Base-by-base conservation (phyloP, 2,329 filamentous ascomycete genomes). In the Zymoseptoria passerinii region DNA sequence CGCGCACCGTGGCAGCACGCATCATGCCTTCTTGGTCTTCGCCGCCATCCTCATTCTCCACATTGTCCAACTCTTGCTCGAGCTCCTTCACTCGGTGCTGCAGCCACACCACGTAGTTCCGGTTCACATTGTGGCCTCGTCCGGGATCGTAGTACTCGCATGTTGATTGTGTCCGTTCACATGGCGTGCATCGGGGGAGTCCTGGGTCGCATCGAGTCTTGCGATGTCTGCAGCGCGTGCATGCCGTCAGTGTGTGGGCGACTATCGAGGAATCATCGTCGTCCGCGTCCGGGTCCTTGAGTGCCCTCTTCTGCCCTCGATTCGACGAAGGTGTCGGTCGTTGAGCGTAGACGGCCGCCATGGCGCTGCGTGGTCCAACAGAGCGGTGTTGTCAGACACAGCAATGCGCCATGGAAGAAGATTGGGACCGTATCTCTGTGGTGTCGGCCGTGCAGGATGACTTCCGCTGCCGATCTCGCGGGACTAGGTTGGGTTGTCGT, bases 151-250 rank as follows among this genome's bases (percentile, higher is more conserved):
- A 95, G 77, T 97, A 99, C 71, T 96, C 92, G 81, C 94, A 99
- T 61, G 85, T 83, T 28, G 91, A 90, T 68, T 92, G 92, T 63
- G 90, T 92, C 66, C 92, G 84, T 76, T 96, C 91, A 77, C 94
- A 99, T 20, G 92, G 92, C 18, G 90, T 83, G 74, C 94, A 99
- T 70, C 89, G 88, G 48, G 94, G 94, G 20, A 99, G 83, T 13
- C 89, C 89, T 3, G 94, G 89, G 75, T 97, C 94, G 78, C 94
- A 99, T 79, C 91, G 83, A 44, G 92, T 97, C 80, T 99, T 99
- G 69, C 92, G 86, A 92, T 89, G 86, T 72, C 88, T 83, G 74
- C 88, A 92, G 62, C 88, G 84, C 70, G 86, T 90, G 70, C 88
- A 92, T 20, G 89, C 89, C 53, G 88, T 90, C 68, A 92, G 74